These are phyloP conservation scores for Gossypium mustelinum DNA, from an alignment of 345 rosid species.

Conservation along the genomic window DNA sequence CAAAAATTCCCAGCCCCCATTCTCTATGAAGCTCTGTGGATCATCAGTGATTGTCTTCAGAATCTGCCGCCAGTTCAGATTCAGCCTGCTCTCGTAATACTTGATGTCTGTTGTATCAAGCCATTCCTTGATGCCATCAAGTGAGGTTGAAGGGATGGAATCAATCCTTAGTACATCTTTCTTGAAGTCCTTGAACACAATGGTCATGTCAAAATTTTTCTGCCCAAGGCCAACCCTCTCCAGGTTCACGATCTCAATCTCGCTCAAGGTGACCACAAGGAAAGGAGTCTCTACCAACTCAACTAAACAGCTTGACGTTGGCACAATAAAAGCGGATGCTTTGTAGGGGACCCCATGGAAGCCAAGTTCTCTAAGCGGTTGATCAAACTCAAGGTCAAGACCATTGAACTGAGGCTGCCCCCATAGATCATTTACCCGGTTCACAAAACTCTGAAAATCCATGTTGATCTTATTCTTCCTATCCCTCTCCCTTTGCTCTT, in stretches of 20 bases:
- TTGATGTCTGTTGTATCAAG: conserved; percentile 83
- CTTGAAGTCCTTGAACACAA: conserved; percentile 92
- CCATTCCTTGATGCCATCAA: conserved; percentile 92
- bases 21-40: conserved; percentile 74
- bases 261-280: conserved; percentile 74
- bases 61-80: conserved; percentile 88
- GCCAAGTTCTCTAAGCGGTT: conserved; percentile 86
- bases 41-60: conserved; percentile 86
- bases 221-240: conserved; percentile 93
- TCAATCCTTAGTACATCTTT: conserved; percentile 77
- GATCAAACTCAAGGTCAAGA: conserved; percentile 94
- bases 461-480: conserved; percentile 1
- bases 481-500: background rate
- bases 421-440: conserved; percentile 80
- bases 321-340: conserved; percentile 75
- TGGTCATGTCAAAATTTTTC: conserved; percentile 88
- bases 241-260: conserved; percentile 92
- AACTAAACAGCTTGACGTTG: conserved; percentile 83
- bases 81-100: conserved; percentile 89
- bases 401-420: conserved; percentile 68
- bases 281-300: conserved; percentile 78
- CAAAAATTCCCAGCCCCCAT: conserved; percentile 94
- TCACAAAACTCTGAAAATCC: background rate
- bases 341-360: conserved; percentile 90
- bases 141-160: conserved; percentile 70